phyloP scores from a whole-genome alignment of 2,329 filamentous ascomycete species.

The Gnomoniopsis sp. region DNA sequence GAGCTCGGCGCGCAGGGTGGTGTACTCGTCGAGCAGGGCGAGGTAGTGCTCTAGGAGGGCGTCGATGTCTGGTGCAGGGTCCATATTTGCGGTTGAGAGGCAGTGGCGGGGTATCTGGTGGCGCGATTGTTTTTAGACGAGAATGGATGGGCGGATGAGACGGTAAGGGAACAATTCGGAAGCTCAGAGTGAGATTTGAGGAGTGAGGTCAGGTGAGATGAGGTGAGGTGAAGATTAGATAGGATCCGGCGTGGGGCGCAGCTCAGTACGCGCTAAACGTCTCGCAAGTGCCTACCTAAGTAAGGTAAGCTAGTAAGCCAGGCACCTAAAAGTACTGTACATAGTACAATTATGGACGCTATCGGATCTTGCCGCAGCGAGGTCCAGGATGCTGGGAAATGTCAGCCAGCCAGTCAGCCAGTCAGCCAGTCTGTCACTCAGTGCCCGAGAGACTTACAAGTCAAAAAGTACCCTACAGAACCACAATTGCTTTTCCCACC shows the following conservation, averaged over 20 bases:
- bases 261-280: too few species aligned
- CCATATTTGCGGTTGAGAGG: slow-evolving; percentile 2
- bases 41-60: slow-evolving; percentile 64
- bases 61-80: slow-evolving; percentile 48
- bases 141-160: neutral
- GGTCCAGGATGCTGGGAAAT: neutral
- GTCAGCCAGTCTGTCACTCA: too few species aligned
- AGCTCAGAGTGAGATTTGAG: neutral
- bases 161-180: neutral
- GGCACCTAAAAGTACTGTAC: too few species aligned
- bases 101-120: neutral
- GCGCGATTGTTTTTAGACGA: neutral
- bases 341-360: neutral
- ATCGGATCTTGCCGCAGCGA: slow-evolving; percentile 11
- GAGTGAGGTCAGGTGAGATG: neutral
- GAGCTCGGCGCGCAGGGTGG: slow-evolving; percentile 53
- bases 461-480: too few species aligned
- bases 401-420: too few species aligned
- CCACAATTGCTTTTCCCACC: too few species aligned
- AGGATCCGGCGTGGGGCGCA: too few species aligned
- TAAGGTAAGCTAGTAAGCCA: neutral
- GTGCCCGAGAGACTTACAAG: too few species aligned
- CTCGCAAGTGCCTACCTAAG: neutral
- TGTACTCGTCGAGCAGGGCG: slow-evolving; percentile 63
- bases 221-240: neutral